A percentile compares a stretch with the other conserved stretches of the same genome.
Conservation (phyloP, 2,329 filamentous ascomycete genomes). For the Aspergillus persii region DNA sequence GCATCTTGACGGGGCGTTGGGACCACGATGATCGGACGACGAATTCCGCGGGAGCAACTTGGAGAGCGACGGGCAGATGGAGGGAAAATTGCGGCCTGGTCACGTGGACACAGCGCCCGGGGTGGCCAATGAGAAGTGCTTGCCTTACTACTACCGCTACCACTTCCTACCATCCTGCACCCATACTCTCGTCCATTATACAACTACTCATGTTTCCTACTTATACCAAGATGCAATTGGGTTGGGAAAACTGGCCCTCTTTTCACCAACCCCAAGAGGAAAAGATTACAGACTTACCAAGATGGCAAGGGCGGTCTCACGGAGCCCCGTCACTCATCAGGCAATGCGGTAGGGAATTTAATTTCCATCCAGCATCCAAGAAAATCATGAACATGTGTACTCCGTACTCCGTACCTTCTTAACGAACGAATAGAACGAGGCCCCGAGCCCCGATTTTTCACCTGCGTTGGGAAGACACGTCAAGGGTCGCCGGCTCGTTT, state of each 20-base stretch:
- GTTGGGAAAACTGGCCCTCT: background rate
- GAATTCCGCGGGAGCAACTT: background rate
- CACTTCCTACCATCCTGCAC: too few species aligned
- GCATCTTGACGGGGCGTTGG: conserved; percentile 52
- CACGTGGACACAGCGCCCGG: conserved; percentile 13
- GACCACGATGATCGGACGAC: conserved; percentile 29
- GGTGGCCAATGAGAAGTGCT: background rate
- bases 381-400: background rate
- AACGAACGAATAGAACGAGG: background rate
- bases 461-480: background rate
- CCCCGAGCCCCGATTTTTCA: background rate
- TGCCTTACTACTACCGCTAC: background rate
- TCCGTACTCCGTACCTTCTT: background rate
- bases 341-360: background rate
- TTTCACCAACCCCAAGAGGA: too few species aligned
- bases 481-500: background rate
- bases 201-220: background rate
- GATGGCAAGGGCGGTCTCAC: background rate
- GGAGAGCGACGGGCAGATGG: background rate
- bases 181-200: too few species aligned
- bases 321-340: background rate
- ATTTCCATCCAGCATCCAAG: background rate
- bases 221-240: background rate
- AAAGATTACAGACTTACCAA: background rate
- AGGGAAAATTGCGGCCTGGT: conserved; percentile 24